Base-by-base conservation (phyloP, 1,139 yeast genomes). In the Taiozyma onychis region DNA sequence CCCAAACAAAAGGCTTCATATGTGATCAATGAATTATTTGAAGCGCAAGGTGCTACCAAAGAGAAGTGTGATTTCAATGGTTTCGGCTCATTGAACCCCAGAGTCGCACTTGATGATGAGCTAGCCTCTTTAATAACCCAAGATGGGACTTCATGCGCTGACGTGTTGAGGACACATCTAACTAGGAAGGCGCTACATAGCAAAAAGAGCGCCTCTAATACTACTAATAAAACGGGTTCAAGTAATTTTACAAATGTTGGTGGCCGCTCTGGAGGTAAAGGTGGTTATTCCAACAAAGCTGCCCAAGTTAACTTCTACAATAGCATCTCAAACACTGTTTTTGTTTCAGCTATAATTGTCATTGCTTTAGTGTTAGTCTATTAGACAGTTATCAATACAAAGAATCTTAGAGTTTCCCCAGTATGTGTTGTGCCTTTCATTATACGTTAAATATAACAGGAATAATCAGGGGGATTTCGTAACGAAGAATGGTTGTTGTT, bases 1-100 rank as follows among this genome's bases (percentile, higher is more conserved):
- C 58, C 73, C 5, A 65, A 66, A 14, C 85, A 81, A 57, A 76
- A 76, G 57, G 67, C 80, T 1, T 77, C 86, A 0, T 75, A 73
- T 56, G 78, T 77, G 24, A 66, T 82, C 56, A 80, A 82, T 61
- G 70, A 75, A 57, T 67, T 75, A 52, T 81, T 73, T 59, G 55
- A 65, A 27, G 61, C 58, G 9, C 60, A 68, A 45, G 69, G 68
- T 7, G 59, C 63, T n/a, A 61, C 65, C 10, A 58, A 63, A 3
- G 60, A 60, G 10, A 51, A 49, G 32, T 77, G 82, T 57, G 66
- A 71, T 51, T 73, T 72, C 53, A 65, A 66, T 43, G 75, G 73
- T 1, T 52, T 67, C 39, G 81, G 78, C 0, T 63, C 67, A 22
- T 56, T 73, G 44, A 66, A 72, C 9, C 54, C 65, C 2, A 65